Conservation (phyloP, 1,284 basidiomycete species). For the Rhodotorula glutinis region DNA sequence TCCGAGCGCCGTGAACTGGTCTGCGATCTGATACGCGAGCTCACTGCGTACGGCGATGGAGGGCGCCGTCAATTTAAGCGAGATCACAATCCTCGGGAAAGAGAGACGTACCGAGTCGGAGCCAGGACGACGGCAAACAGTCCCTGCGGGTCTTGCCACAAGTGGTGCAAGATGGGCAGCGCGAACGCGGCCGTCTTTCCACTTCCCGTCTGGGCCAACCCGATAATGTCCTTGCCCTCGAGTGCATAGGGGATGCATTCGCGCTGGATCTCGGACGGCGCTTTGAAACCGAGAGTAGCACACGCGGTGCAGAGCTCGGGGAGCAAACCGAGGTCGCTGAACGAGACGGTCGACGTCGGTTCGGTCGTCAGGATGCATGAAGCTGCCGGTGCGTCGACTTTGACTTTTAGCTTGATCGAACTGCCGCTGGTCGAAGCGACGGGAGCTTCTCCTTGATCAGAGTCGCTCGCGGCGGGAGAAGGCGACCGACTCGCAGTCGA, state of each 20-base stretch:
- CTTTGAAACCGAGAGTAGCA: conserved; percentile 74
- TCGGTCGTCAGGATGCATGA: conserved; percentile 16
- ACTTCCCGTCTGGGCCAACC: conserved; percentile 93
- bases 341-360: conserved; percentile 46
- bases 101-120: conserved; percentile 65
- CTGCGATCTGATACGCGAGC: conserved; percentile 96
- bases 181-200: conserved; percentile 99
- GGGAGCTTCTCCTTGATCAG: too few species aligned
- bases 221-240: conserved; percentile 90
- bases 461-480: too few species aligned
- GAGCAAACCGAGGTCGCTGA: conserved; percentile 73
- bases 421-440: too few species aligned
- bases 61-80: not conserved
- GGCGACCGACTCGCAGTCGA: too few species aligned
- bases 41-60: conserved; percentile 56
- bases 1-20: conserved; percentile 91
- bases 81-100: not conserved
- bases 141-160: conserved; percentile 91
- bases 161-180: conserved; percentile 88
- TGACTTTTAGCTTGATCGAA: not conserved
- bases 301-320: conserved; percentile 85
- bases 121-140: conserved; percentile 92
- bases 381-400: not conserved
- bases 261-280: conserved; percentile 87
- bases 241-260: conserved; percentile 87